Percentiles rank a stretch among this genome's conserved stretches.
phyloP scores from a whole-genome alignment of 2,329 filamentous ascomycete species.

The Daldinia eschscholtzii region DNA sequence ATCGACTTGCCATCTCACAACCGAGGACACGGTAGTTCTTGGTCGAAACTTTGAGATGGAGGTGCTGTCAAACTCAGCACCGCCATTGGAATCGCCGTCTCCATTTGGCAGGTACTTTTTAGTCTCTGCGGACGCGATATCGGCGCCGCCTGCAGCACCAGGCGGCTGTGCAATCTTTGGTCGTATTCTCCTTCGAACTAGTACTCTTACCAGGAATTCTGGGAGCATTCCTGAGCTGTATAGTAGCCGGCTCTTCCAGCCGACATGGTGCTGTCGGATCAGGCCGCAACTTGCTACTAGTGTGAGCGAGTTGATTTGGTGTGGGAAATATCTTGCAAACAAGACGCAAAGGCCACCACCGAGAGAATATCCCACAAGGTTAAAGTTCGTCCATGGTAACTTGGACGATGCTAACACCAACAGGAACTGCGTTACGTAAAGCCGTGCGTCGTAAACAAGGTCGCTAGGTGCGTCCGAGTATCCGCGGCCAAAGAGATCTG shows the following conservation, averaged over 20 bases:
- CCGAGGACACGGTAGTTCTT: constrained; percentile 68
- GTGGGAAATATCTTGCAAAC: constrained; percentile 77
- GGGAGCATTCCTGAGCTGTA: constrained; percentile 73
- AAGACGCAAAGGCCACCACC: constrained; percentile 79
- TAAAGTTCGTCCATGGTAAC: constrained; percentile 72
- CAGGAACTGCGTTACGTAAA: constrained; percentile 76
- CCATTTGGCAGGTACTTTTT: constrained; percentile 45
- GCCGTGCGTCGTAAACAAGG: constrained; percentile 70
- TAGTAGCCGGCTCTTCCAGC: constrained; percentile 70
- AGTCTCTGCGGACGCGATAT: constrained; percentile 46
- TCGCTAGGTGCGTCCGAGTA: constrained; percentile 77
- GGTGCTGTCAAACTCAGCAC: constrained; percentile 59
- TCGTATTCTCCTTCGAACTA: constrained; percentile 52
- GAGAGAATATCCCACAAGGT: constrained; percentile 82
- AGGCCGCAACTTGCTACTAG: constrained; percentile 78
- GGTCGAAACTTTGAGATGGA: constrained; percentile 65
- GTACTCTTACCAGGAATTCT: constrained; percentile 64
- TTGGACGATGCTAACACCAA: constrained; percentile 74
- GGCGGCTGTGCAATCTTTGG: constrained; percentile 34
- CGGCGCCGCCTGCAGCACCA: constrained; percentile 17
- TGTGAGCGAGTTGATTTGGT: constrained; percentile 71
- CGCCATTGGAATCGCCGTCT: constrained; percentile 56
- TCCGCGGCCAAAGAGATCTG: constrained; percentile 81
- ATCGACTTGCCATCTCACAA: constrained; percentile 77
- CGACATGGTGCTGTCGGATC: constrained; percentile 72